Base-by-base conservation (phyloP, 345 rosid genomes). In the Linum lewisii region DNA sequence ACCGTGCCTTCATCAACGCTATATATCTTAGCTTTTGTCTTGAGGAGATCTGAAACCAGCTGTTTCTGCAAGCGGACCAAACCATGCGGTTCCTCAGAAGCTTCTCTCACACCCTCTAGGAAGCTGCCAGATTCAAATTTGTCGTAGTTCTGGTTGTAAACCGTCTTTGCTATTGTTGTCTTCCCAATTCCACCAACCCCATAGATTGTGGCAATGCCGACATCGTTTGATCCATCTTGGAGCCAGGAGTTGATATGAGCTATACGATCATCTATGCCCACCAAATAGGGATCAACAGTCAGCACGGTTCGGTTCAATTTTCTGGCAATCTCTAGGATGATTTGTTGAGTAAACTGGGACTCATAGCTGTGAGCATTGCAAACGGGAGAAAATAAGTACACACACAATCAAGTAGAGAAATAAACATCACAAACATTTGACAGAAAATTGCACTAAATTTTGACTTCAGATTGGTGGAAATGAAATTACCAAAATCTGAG, bases 121-220 rank as follows among this genome's bases (percentile, higher is more conserved):
- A 68, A 78, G 67, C 76, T 51, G 0, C 58, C 26, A 2, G 60
- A 64, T 26, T 77, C 68, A 60, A 71, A 77, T 37, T 21, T 60
- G 25, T 25, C 3, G 7, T 57, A 65, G 65, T 65, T 60, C 18
- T 57, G 60, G 19, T 72, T 71, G 60, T 23, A 75, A 24, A 60
- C 42, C 29, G 60, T 57, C 44, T 57, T 57, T 2, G 60, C 60
- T 4, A 57, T 36, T 20, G 72, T 63, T 19, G 67, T 57, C 59
- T 69, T 69, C 29, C 72, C 72, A 38, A 58, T 52, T 22, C 79
- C 76, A 8, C 60, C 60, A 24, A 75, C 54, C n/a, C 79, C 79
- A 32, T 58, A 55, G 23, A 44, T 21, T 24, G 56, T 52, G 32
- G 67, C 75, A 56, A 71, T 62, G 7, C 18, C 71, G 24, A 42